Percentiles rank a stretch among this genome's conserved stretches.
Evolutionary conservation across 2,329 filamentous ascomycete species (phyloP).

Genomic region (Didymosphaeria variabile): DNA sequence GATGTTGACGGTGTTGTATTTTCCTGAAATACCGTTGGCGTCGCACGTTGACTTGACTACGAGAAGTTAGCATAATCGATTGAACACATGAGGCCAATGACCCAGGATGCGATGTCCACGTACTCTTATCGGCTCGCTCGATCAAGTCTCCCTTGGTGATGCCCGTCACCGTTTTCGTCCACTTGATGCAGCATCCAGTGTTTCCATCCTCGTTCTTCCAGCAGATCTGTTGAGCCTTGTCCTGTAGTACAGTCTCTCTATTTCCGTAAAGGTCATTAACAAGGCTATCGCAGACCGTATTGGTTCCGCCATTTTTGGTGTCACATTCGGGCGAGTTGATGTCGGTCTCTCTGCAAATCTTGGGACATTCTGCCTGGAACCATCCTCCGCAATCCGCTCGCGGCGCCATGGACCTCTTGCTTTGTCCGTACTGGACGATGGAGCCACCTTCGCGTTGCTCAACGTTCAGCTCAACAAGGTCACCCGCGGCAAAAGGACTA

Average conservation of each 20-base stretch:
- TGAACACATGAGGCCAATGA: slow-evolving; percentile 1
- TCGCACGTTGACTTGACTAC: slow-evolving; percentile 3
- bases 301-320: neutral
- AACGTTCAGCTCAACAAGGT: slow-evolving; percentile 1
- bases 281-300: neutral
- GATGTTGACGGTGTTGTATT: slow-evolving; percentile 4
- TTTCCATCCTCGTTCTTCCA: slow-evolving; percentile 7
- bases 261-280: slow-evolving; percentile 8
- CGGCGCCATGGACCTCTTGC: neutral
- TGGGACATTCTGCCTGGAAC: neutral
- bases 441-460: slow-evolving; percentile 2
- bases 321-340: slow-evolving; percentile 7
- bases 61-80: slow-evolving; percentile 9
- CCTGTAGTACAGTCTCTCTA: neutral
- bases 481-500: slow-evolving; percentile 3
- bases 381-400: slow-evolving; percentile 9
- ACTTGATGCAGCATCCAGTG: slow-evolving; percentile 7
- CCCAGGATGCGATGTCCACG: neutral
- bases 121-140: slow-evolving; percentile 8
- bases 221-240: neutral
- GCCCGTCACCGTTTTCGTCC: neutral
- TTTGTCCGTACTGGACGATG: slow-evolving; percentile 7
- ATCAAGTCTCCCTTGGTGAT: neutral
- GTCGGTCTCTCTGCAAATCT: neutral
- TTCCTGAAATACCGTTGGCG: neutral